A percentile compares a stretch with the other conserved stretches of the same genome.
Conservation (phyloP, 1,139 yeast genomes). For the Schwanniomyces etchellsii region DNA sequence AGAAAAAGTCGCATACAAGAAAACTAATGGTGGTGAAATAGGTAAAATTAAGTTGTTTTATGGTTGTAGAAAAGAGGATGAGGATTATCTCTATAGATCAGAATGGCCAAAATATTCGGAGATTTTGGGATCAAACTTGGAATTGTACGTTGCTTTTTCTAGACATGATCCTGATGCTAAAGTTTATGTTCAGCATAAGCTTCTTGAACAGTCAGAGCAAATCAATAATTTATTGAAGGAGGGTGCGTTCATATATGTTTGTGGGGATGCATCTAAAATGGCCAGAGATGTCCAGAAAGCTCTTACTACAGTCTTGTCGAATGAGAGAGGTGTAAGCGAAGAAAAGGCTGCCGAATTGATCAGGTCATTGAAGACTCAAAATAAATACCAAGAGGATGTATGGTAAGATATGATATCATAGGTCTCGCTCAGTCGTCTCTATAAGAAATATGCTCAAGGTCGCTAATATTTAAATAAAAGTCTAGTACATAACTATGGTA, state of each 20-base stretch:
- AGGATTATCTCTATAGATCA: conserved; percentile 76
- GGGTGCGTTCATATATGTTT: conserved; percentile 89
- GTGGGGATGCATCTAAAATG: conserved; percentile 97
- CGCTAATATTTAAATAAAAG: no score
- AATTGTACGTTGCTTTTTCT: conserved; percentile 80
- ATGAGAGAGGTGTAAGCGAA: conserved; percentile 51
- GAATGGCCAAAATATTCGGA: conserved; percentile 79
- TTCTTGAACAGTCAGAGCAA: conserved; percentile 52
- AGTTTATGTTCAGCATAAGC: conserved; percentile 82
- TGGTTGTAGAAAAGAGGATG: conserved; percentile 74
- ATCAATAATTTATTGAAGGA: conserved; percentile 55
- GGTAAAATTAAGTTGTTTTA: conserved; percentile 78
- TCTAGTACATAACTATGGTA: no score
- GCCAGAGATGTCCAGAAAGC: conserved; percentile 91
- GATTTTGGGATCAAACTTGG: conserved; percentile 58
- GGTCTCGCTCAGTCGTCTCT: no score
- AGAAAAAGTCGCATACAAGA: conserved; percentile 54
- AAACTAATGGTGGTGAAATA: conserved; percentile 47
- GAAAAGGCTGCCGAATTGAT: conserved; percentile 74
- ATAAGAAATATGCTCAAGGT: no score
- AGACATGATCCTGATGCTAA: conserved; percentile 61
- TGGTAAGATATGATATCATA: conserved; percentile 73
- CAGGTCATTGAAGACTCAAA: conserved; percentile 76
- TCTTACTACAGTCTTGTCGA: conserved; percentile 55
- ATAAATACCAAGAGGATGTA: conserved; percentile 94